Base-by-base conservation (phyloP, 2,329 filamentous ascomycete species). In the Pseudodiploospora longispora region DNA sequence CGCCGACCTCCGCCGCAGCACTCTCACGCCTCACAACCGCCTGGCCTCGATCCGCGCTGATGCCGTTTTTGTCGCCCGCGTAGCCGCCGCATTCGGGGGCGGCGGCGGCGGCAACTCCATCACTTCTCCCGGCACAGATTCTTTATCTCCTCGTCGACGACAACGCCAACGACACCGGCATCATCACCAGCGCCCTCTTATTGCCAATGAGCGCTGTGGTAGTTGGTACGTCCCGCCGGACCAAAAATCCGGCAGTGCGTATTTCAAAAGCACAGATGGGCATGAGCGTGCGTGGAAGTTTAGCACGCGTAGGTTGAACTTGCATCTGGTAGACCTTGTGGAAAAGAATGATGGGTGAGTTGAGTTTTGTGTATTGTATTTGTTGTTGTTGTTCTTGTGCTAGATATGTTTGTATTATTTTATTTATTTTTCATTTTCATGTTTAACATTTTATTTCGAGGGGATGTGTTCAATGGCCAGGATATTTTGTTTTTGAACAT, bases 261-360 rank as follows among this genome's bases (percentile, higher is more conserved):
- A 97, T 66, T 98, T 97, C 68, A 98, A 98, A 72, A 95, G 87
- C 65, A 98, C 93, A 2, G 93, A 98, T 66, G 93, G 93, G 1
- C 93, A 98, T 62, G 81, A 82, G 42, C 83, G 87, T 6, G 82
- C 94, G 58, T 98, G 93, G 93, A 78, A 82, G 49, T 95, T 97
- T 59, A 95, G 87, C 64, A 76, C 83, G 27, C 71, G 93, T 50
- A 74, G 93, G 51, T 66, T 97, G 57, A 98, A 98, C 60, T 60
- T 95, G 55, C 86, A 95, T 51, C 60, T 97, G 10, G 62, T 96
- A 40, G 74, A 81, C 31, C 57, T 90, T 35, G 74, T 91, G 43
- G 80, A 76, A 48, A 57, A 68, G 44, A 59, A 78, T 63, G 80
- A 85, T 55, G 89, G 89, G 75, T 87, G 64, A 45, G 71, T 60